Evolutionary conservation across 768 basidiomycete species (phyloP), one percentile per base, ranked within the genome.

Genomic region (Termitomyces sp.): DNA sequence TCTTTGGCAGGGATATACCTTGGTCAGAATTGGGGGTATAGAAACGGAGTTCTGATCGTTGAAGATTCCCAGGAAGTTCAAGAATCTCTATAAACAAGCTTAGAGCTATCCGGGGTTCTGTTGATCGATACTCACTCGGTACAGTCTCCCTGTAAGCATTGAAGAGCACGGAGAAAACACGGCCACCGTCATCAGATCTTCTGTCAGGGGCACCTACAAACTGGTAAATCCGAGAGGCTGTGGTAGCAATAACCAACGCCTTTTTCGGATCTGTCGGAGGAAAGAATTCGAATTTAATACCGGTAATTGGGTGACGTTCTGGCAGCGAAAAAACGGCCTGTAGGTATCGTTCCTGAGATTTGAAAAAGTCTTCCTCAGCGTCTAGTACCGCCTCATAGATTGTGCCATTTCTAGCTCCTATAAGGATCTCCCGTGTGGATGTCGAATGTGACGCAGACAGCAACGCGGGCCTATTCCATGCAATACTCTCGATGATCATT

Each of bases 331-430:
- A 92, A 12, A 94, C 82, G 12, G 82, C 64, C 63, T 89, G 87
- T 23, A 90, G 68, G 67, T 90, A 86, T 55, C 92, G 80, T 67
- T 94, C 92, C 57, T 87, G 86, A 5, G 92, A 89, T 73, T 93
- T 95, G 81, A 93, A 91, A 66, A 95, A 86, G 69, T 95, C 87
- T 68, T 96, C 92, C 62, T 91, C 88, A 5, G 92, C 91, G 66
- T 98, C 95, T 8, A 97, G 77, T 9, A 95, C 79, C 5, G 90
- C 89, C 63, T 97, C 95, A 59, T 92, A 92, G 21, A 99, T 87
- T 21, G 82, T 82, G 7, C 96, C 96, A 57, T 86, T 90, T 59
- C 88, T 77, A 2, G 87, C 87, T 17, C 95, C 96, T 57, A 99
- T 84, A 12, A 98, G 75, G 62, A 97, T 83, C 75, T 96, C 89